phyloP scores from a whole-genome alignment of 2,329 filamentous ascomycete genomes.

The Ophiosphaerella korrae region DNA sequence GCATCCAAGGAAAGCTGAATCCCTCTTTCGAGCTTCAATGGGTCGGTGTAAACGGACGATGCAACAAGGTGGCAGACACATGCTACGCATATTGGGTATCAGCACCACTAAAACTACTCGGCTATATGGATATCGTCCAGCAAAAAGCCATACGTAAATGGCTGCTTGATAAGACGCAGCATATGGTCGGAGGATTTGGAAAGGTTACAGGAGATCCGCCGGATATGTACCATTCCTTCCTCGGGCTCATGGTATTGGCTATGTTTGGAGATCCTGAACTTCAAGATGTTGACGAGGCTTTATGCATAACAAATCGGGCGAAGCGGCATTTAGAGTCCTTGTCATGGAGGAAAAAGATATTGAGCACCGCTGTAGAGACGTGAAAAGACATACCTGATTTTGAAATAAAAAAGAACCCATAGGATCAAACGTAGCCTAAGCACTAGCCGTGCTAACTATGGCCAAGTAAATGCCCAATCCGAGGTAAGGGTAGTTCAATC shows the following conservation, averaged over 20 bases:
- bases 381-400: neutral
- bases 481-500: neutral
- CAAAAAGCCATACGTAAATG: constrained; percentile 70
- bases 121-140: constrained; percentile 62
- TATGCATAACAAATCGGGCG: constrained; percentile 73
- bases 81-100: constrained; percentile 95
- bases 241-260: constrained; percentile 80
- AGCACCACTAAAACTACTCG: constrained; percentile 58
- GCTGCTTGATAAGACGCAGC: constrained; percentile 83
- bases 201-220: constrained; percentile 54
- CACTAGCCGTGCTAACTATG: no score
- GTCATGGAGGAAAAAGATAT: constrained; percentile 42
- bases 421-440: neutral
- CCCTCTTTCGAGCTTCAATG: constrained; percentile 60
- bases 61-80: constrained; percentile 90
- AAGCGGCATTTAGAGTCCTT: constrained; percentile 45
- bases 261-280: constrained; percentile 73
- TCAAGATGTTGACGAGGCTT: constrained; percentile 71
- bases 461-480: no score
- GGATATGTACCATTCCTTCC: constrained; percentile 86
- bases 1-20: constrained; percentile 61
- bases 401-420: constrained; percentile 6
- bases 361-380: constrained; percentile 3
- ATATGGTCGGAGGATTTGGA: constrained; percentile 66
- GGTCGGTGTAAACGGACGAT: constrained; percentile 85